Conservation (phyloP, 106 monocot genomes). For the Xerophyta viscosa region DNA sequence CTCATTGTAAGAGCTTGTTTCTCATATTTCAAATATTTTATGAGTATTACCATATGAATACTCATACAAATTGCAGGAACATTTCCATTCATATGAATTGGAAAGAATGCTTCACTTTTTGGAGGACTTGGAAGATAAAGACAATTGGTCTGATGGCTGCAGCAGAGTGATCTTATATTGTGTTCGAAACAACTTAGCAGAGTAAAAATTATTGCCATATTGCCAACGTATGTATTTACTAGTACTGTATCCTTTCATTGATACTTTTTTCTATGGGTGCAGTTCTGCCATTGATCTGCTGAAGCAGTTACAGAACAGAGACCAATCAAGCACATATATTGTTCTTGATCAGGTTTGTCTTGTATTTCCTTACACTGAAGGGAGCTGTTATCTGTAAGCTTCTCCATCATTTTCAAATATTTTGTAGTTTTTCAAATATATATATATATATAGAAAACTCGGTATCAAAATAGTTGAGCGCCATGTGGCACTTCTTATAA, state of each 20-base stretch:
- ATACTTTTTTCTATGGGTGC: neutral
- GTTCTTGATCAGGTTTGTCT: slow-evolving; percentile 73
- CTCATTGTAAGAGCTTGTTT: slow-evolving; percentile 58
- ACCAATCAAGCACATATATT: slow-evolving; percentile 38
- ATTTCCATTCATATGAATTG: slow-evolving; percentile 38
- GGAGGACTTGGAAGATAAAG: slow-evolving; percentile 49
- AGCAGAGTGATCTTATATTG: slow-evolving; percentile 75
- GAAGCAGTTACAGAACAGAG: slow-evolving; percentile 54
- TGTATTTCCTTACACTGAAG: neutral
- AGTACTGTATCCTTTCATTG: no score
- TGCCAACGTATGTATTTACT: neutral
- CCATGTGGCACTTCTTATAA: no score
- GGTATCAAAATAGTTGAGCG: no score
- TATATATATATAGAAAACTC: no score
- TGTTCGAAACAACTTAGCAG: slow-evolving; percentile 34
- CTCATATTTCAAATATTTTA: neutral
- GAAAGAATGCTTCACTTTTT: slow-evolving; percentile 67
- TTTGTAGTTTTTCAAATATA: no score
- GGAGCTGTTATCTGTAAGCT: no score
- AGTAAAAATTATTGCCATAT: slow-evolving; percentile 23
- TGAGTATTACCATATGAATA: neutral
- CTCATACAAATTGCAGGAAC: slow-evolving; percentile 27
- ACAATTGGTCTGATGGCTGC: slow-evolving; percentile 75
- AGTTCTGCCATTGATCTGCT: slow-evolving; percentile 67
- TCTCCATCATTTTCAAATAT: no score